Conservation (phyloP, 306 rosid genomes). For the Dicorynia guianensis region DNA sequence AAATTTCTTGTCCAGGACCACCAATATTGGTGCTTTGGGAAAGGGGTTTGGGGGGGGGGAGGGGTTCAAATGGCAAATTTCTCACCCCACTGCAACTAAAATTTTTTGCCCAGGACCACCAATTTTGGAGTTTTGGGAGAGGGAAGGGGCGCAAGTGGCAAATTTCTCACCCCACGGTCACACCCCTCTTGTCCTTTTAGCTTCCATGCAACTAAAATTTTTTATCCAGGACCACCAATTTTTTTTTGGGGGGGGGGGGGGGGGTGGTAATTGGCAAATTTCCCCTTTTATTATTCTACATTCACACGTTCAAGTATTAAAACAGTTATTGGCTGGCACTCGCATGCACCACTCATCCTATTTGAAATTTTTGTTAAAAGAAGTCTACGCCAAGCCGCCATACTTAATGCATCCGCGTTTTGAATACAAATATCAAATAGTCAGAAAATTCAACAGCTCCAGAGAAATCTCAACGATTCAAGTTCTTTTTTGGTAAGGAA, state of each 20-base stretch:
- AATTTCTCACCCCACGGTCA: constrained; percentile 49
- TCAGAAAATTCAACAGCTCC: background rate
- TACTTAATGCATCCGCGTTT: background rate
- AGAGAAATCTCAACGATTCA: too few species aligned
- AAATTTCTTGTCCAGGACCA: constrained; percentile 29
- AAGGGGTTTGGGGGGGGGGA: too few species aligned
- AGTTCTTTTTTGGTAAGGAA: too few species aligned
- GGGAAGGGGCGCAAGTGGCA: too few species aligned
- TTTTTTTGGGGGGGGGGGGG: too few species aligned
- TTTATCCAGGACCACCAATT: constrained; percentile 35
- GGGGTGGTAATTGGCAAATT: background rate
- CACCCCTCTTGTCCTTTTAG: constrained; percentile 47
- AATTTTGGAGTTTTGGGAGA: too few species aligned
- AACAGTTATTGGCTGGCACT: constrained; percentile 20
- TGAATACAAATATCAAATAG: background rate
- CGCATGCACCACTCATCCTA: constrained; percentile 10
- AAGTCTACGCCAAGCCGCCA: constrained; percentile 25
- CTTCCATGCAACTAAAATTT: constrained; percentile 25
- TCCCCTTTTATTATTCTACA: background rate
- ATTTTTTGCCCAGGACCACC: too few species aligned
- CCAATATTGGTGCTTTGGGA: too few species aligned
- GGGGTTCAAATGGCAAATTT: background rate
- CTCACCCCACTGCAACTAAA: too few species aligned
- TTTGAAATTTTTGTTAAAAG: background rate
- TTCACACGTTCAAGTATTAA: background rate